Conservation (phyloP, 2,329 filamentous ascomycete genomes). For the Fulvia fulva region DNA sequence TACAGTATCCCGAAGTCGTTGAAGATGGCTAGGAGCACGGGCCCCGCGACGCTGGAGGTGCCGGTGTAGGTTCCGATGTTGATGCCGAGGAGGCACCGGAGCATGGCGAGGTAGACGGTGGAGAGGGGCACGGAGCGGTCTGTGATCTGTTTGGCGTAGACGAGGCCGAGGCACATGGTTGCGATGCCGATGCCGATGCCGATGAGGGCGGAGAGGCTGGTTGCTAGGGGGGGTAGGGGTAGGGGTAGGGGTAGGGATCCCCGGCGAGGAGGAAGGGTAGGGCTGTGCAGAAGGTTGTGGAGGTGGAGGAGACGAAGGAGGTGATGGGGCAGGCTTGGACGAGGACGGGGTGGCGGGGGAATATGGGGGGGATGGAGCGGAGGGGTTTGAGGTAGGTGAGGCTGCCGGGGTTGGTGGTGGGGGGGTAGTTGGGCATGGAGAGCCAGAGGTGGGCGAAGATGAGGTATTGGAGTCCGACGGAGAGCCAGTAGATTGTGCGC, state of each 20-base stretch:
- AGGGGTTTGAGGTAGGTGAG: constrained; percentile 64
- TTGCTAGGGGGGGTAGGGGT: constrained; percentile 61
- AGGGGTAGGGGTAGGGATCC: constrained; percentile 64
- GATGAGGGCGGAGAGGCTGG: constrained; percentile 75
- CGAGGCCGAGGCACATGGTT: constrained; percentile 62
- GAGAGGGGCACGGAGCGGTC: constrained; percentile 67
- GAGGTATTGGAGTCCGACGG: constrained; percentile 65
- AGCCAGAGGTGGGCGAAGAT: constrained; percentile 63
- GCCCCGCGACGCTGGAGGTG: constrained; percentile 62
- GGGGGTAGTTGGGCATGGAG: constrained; percentile 78
- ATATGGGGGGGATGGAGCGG: constrained; percentile 60
- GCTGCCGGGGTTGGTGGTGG: constrained; percentile 63
- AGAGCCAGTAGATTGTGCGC: constrained; percentile 76
- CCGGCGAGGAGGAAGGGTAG: constrained; percentile 73
- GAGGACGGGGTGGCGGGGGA: constrained; percentile 63
- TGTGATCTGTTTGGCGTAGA: constrained; percentile 67
- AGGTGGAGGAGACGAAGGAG: constrained; percentile 59
- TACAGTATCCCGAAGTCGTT: constrained; percentile 74
- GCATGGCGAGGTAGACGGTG: constrained; percentile 60
- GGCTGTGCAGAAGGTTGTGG: constrained; percentile 70
- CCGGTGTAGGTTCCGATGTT: constrained; percentile 67
- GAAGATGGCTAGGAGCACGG: constrained; percentile 66
- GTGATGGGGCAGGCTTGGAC: constrained; percentile 66
- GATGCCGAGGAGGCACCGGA: constrained; percentile 58
- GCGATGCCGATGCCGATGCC: constrained; percentile 70